These are phyloP conservation scores for Backusella circina DNA, from an alignment of 192 early-diverging fungal species.

Conservation along the genomic window DNA sequence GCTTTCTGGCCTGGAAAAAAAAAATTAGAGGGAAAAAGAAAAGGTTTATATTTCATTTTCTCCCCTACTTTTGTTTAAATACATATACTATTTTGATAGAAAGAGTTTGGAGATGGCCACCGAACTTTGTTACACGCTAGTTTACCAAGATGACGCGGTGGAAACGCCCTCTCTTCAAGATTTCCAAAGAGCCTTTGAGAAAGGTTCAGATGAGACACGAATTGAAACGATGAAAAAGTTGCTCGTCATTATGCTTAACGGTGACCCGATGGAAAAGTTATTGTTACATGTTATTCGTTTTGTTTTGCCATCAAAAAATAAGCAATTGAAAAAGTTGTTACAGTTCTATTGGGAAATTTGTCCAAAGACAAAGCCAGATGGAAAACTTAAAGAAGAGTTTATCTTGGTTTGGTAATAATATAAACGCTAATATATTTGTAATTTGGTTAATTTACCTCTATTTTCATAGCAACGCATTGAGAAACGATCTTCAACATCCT, in stretches of 20 bases:
- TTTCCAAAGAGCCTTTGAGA: constrained; percentile 78
- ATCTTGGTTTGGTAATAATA: constrained; percentile 82
- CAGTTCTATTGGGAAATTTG: constrained; percentile 98
- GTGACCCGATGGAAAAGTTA: constrained; percentile 83
- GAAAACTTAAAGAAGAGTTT: constrained; percentile 92
- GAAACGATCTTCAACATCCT: constrained; percentile 96
- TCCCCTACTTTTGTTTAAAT: background rate
- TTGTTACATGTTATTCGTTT: constrained; percentile 99
- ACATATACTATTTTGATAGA: background rate
- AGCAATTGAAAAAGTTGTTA: constrained; percentile 94
- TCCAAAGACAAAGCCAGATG: constrained; percentile 87
- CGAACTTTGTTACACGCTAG: constrained; percentile 59
- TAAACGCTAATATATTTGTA: background rate
- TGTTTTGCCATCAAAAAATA: constrained; percentile 94
- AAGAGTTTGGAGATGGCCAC: constrained; percentile 16
- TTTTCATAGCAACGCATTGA: constrained; percentile 75
- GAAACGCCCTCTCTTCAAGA: constrained; percentile 74
- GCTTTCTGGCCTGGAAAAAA: background rate
- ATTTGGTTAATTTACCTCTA: background rate
- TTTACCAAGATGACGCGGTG: constrained; percentile 56
- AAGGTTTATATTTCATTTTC: background rate
- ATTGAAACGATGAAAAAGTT: constrained; percentile 95
- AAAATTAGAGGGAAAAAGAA: background rate
- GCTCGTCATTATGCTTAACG: constrained; percentile 86
- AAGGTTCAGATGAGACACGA: constrained; percentile 88